These are phyloP conservation scores for Nyctanthes arbortristis DNA, from an alignment of 257 asterid species.

Conservation along the genomic window DNA sequence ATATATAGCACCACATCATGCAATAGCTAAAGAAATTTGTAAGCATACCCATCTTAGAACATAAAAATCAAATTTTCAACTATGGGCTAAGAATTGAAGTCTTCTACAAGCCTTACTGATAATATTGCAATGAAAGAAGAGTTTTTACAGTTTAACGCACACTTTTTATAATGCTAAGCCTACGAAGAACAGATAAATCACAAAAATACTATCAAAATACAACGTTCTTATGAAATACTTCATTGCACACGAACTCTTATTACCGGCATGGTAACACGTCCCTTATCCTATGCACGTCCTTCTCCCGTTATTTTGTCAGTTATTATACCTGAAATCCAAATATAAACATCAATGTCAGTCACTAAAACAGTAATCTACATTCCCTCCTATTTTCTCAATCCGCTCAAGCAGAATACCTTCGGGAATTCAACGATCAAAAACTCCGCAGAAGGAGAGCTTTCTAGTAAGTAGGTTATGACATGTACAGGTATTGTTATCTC, in stretches of 20 bases:
- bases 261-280: neutral
- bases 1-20: neutral
- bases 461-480: conserved; percentile 34
- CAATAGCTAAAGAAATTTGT: neutral
- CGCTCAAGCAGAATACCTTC: conserved; percentile 31
- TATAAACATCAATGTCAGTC: conserved; percentile 15
- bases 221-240: neutral
- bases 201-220: neutral
- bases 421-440: conserved; percentile 35
- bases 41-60: neutral
- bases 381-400: neutral
- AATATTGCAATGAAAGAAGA: no score
- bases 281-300: neutral
- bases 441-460: conserved; percentile 43
- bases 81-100: no score
- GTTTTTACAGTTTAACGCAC: neutral
- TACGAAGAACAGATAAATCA: neutral
- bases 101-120: neutral
- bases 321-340: conserved; percentile 33
- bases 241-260: neutral
- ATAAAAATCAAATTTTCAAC: neutral
- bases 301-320: conserved; percentile 21
- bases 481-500: conserved; percentile 25
- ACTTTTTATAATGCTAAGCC: neutral
- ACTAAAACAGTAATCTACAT: neutral